Evolutionary conservation across 176 grass and related monocot species (phyloP).

Genomic region (Aegilops umbellulata): DNA sequence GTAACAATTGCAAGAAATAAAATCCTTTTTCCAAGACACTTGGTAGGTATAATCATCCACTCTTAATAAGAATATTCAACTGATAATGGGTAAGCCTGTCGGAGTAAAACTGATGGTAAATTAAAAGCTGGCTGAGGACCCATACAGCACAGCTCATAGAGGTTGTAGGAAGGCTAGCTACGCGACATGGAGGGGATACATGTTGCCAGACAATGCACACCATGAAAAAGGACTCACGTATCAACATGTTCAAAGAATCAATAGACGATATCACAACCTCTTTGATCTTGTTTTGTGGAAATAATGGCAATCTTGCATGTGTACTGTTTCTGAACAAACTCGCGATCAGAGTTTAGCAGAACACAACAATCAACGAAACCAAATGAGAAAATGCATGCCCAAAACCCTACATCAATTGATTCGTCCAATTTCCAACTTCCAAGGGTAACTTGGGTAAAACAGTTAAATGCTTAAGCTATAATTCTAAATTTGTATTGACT

Average conservation of each 20-base stretch:
- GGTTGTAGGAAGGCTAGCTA: neutral
- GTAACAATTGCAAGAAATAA: neutral
- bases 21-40: neutral
- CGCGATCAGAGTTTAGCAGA: neutral
- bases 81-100: neutral
- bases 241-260: neutral
- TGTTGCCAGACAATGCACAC: neutral
- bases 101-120: conserved; percentile 3
- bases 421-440: conserved; percentile 6
- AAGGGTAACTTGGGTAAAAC: neutral
- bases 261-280: neutral
- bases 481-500: neutral
- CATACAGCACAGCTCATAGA: neutral
- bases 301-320: neutral
- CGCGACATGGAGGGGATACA: neutral
- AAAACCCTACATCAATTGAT: neutral
- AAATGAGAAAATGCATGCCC: neutral
- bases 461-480: neutral
- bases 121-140: neutral
- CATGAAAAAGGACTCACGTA: neutral
- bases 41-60: neutral
- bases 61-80: neutral
- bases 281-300: neutral
- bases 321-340: neutral
- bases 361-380: neutral